phyloP scores from a whole-genome alignment of 2,329 filamentous ascomycete species.

The Colletotrichum eremochloae region DNA sequence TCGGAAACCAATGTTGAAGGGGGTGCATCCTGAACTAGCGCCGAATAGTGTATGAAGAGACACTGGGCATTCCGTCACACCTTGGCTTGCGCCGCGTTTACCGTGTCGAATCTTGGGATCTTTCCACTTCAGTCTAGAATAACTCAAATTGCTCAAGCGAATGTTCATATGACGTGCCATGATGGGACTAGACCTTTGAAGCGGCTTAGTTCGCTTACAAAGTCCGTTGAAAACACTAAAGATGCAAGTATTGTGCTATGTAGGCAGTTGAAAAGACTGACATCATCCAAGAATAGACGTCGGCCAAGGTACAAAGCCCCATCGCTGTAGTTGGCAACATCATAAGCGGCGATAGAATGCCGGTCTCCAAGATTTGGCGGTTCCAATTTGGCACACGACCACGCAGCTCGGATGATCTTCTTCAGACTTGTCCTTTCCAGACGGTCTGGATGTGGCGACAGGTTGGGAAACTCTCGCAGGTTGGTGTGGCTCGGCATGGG shows the following conservation, averaged over 20 bases:
- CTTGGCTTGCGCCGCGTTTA: not conserved
- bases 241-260: not conserved
- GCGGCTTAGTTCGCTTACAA: not conserved
- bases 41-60: no score
- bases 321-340: slow-evolving; percentile 4
- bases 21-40: no score
- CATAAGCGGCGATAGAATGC: slow-evolving; percentile 18
- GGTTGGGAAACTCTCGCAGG: not conserved
- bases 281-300: slow-evolving; percentile 23
- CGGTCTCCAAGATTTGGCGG: slow-evolving; percentile 14
- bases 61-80: not conserved
- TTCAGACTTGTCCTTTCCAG: not conserved
- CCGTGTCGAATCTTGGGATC: not conserved
- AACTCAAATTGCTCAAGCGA: not conserved
- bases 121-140: not conserved
- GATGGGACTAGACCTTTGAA: no score
- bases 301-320: slow-evolving; percentile 27
- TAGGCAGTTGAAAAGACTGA: no score
- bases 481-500: slow-evolving; percentile 24
- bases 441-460: slow-evolving; percentile 5
- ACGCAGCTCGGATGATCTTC: slow-evolving; percentile 7
- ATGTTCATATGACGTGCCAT: not conserved
- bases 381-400: slow-evolving; percentile 12
- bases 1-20: no score
- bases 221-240: not conserved